Base-by-base conservation (phyloP, 1,284 basidiomycete genomes). In the Grifola frondosa region DNA sequence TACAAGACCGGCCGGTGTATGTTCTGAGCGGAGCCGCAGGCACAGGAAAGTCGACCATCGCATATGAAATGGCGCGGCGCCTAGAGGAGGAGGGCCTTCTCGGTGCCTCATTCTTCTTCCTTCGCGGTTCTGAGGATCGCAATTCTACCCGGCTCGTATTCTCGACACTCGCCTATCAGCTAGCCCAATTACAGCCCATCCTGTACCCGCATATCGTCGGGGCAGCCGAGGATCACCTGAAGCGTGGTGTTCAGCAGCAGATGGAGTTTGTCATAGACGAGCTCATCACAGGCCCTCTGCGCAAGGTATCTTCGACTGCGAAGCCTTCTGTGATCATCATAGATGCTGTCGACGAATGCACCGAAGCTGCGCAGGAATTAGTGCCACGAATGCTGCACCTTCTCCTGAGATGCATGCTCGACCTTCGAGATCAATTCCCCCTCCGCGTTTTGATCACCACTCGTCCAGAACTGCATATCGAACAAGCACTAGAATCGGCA, bases 371-470 rank as follows among this genome's bases (percentile, higher is more conserved):
- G 9, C 35, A 15, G 6, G 24, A 36, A 3, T n/a, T 21, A 2
- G 33, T 40, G 3, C 40, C 37, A 2, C 21, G n/a, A 17, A 34
- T 53, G 20, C 36, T 53, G 2, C 15, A 33, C 0, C 17, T 41
- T 2, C 30, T 52, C 7, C 3, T 42, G 4, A 21, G 32, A 5
- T 17, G 37, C 19, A 22, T 41, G 9, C 35, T 13, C 13, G 12
- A 31, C 3, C 29, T 25, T n/a, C 9, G 12, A n/a, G 16, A 38
- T 4, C 26, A 26, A 3, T 43, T 35, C 19, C 42, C 40, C n/a
- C 28, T 56, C n/a, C 48, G 49, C 6, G 34, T 56, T 19, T 33
- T 56, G 20, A 39, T 56, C 42, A 50, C 52, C 3, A 42, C 51
- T 4, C 49, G 54, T 4, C 54, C 49, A 4, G 47, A 49, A 21